phyloP scores from a whole-genome alignment of 176 grass and related monocot species.

The Themeda triandra region DNA sequence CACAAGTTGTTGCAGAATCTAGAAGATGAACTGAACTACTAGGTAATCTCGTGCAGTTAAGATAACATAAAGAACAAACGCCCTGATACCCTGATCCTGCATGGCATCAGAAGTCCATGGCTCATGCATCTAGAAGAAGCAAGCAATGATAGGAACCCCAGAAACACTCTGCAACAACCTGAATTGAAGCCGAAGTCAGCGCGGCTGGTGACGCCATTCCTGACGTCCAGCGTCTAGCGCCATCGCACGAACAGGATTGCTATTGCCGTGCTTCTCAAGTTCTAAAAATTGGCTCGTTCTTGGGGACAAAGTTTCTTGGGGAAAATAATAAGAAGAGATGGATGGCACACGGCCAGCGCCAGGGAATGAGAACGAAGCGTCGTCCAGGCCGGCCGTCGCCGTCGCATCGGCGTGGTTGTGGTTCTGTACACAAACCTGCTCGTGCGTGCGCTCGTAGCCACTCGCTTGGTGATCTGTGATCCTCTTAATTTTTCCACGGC shows the following conservation, averaged over 20 bases:
- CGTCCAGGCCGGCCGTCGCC: too few species aligned
- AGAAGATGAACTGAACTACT: not conserved
- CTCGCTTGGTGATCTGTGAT: not conserved
- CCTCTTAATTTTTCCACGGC: not conserved
- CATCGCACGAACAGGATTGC: not conserved
- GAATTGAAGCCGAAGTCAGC: not conserved
- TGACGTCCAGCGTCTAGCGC: not conserved
- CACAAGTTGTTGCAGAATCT: not conserved
- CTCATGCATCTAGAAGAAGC: not conserved
- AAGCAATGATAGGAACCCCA: not conserved
- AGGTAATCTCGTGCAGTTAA: not conserved
- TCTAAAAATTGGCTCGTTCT: not conserved
- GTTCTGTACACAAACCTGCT: too few species aligned
- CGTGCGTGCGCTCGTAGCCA: not conserved
- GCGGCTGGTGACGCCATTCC: not conserved
- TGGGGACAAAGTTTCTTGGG: not conserved
- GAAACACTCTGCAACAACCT: not conserved
- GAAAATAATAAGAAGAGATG: not conserved
- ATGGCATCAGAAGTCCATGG: conserved; percentile 7
- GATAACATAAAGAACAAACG: not conserved
- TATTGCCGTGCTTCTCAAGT: too few species aligned
- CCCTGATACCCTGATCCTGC: not conserved
- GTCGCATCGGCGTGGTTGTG: too few species aligned
- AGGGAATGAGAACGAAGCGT: too few species aligned
- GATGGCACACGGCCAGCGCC: not conserved